These are phyloP conservation scores for Colletotrichum tropicale DNA, from an alignment of 2,329 filamentous ascomycete species.

Conservation along the genomic window DNA sequence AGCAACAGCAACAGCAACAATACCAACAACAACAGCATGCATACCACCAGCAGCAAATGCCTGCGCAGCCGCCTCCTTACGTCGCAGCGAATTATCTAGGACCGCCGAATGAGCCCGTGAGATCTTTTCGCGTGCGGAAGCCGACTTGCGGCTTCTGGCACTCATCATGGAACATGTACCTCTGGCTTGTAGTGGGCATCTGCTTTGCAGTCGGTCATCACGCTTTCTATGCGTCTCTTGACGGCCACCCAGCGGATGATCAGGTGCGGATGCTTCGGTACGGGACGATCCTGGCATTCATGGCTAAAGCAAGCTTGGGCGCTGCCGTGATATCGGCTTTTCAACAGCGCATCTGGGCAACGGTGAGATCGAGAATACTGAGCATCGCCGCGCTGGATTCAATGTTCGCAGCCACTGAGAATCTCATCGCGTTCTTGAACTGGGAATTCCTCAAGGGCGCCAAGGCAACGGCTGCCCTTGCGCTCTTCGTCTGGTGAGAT, in stretches of 20 bases:
- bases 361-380: constrained; percentile 22
- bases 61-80: background rate
- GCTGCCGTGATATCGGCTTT: constrained; percentile 33
- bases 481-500: constrained; percentile 34
- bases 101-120: background rate
- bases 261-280: constrained; percentile 39
- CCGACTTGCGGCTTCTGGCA: constrained; percentile 33
- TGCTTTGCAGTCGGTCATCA: constrained; percentile 37
- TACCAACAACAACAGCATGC: background rate
- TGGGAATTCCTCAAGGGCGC: constrained; percentile 33
- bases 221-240: constrained; percentile 34
- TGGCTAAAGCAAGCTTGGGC: constrained; percentile 37
- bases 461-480: constrained; percentile 35
- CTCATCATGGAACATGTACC: constrained; percentile 36
- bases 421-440: constrained; percentile 31
- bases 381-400: constrained; percentile 27
- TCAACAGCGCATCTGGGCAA: constrained; percentile 24
- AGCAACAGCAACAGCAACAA: background rate
- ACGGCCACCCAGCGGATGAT: constrained; percentile 32
- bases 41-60: background rate
- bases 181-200: constrained; percentile 35
- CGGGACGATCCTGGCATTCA: constrained; percentile 38
- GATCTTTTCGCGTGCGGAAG: background rate
- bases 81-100: background rate
- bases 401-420: constrained; percentile 37